These are phyloP conservation scores for Smittium mucronatum DNA, from an alignment of 371 early-diverging fungal genomes.

Conservation along the genomic window DNA sequence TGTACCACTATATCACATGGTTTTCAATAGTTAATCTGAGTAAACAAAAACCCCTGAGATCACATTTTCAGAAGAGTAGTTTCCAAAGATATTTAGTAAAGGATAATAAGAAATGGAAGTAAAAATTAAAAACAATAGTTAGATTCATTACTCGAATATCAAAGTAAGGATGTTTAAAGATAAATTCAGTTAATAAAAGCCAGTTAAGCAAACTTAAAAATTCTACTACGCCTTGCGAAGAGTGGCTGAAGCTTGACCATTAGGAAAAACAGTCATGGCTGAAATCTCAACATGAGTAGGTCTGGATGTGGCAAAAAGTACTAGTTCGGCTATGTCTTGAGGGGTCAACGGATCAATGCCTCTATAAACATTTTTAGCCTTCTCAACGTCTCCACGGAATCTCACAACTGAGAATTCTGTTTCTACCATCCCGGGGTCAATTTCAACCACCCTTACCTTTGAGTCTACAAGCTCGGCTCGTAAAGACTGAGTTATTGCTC, in stretches of 20 bases:
- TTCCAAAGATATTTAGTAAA: no score
- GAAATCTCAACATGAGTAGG: slow-evolving; percentile 29
- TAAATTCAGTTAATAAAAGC: no score
- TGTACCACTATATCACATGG: no score
- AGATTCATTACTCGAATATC: no score
- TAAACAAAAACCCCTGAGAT: no score
- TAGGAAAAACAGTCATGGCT: slow-evolving; percentile 24
- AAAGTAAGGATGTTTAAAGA: no score
- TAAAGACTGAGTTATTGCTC: slow-evolving; percentile 65
- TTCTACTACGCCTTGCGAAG: background rate
- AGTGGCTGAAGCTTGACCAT: slow-evolving; percentile 16
- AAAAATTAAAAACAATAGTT: no score
- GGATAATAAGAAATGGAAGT: no score
- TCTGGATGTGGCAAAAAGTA: slow-evolving; percentile 70
- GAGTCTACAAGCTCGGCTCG: slow-evolving; percentile 66
- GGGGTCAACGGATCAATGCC: slow-evolving; percentile 61
- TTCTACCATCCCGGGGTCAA: slow-evolving; percentile 73
- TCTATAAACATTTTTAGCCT: slow-evolving; percentile 63
- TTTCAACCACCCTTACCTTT: slow-evolving; percentile 60
- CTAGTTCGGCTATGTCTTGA: slow-evolving; percentile 66
- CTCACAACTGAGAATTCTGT: slow-evolving; percentile 86
- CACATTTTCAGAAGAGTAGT: no score
- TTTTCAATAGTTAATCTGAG: no score
- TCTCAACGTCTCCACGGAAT: slow-evolving; percentile 64
- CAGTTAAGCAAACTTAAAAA: no score